These are phyloP conservation scores for Geopyxis carbonaria DNA, from an alignment of 495 filamentous ascomycete species.

Conservation along the genomic window DNA sequence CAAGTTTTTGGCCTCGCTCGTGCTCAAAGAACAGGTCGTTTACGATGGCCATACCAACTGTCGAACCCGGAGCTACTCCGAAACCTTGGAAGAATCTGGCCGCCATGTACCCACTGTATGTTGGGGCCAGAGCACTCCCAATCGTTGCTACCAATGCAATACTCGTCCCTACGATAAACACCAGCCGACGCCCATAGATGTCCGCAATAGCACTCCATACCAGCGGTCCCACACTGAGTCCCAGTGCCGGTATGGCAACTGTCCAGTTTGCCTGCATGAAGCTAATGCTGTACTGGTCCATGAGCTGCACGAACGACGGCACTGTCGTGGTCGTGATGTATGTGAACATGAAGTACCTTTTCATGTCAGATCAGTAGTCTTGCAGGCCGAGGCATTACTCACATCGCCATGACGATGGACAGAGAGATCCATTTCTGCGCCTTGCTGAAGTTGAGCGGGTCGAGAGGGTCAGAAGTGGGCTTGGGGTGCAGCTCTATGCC, in stretches of 20 bases:
- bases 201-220: constrained; percentile 42
- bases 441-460: constrained; percentile 42
- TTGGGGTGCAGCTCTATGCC: constrained; percentile 33
- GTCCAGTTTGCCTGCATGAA: constrained; percentile 46
- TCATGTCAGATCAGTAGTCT: constrained; percentile 1
- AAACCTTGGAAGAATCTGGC: constrained; percentile 46
- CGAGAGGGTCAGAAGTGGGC: constrained; percentile 36
- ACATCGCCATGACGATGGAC: constrained; percentile 43
- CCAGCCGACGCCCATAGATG: constrained; percentile 39
- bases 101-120: constrained; percentile 39
- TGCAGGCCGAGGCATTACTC: no score
- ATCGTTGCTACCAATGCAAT: constrained; percentile 39
- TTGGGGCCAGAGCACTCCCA: constrained; percentile 33
- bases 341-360: constrained; percentile 46
- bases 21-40: constrained; percentile 44
- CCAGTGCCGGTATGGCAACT: constrained; percentile 43
- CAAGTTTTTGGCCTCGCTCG: constrained; percentile 43
- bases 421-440: constrained; percentile 36
- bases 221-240: constrained; percentile 40
- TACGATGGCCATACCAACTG: constrained; percentile 43
- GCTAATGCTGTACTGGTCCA: constrained; percentile 32
- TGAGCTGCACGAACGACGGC: constrained; percentile 38
- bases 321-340: constrained; percentile 47
- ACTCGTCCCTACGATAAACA: constrained; percentile 38
- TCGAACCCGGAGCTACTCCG: constrained; percentile 40